Evolutionary conservation across 2,329 filamentous ascomycete genomes (phyloP).

Genomic region (Akanthomyces lecanii): DNA sequence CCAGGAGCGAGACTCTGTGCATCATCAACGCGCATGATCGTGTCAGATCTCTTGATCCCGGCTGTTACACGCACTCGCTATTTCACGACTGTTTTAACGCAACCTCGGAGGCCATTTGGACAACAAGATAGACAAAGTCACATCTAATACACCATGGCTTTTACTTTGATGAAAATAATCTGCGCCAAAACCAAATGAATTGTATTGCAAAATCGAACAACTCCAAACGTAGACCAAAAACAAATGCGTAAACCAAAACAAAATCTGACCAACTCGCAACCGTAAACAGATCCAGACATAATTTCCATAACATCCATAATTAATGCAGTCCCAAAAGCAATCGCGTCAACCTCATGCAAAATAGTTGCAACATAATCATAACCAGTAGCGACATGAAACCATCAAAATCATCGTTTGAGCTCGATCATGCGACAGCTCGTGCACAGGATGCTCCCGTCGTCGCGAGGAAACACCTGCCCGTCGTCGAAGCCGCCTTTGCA

Average conservation of each 20-base stretch:
- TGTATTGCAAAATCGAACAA: constrained; percentile 10
- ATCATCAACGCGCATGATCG: background rate
- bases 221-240: background rate
- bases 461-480: constrained; percentile 60
- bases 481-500: constrained; percentile 60
- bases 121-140: constrained; percentile 14
- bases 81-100: background rate
- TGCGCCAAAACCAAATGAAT: background rate
- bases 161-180: background rate
- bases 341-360: constrained; percentile 2
- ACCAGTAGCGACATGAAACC: background rate
- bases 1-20: background rate
- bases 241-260: background rate
- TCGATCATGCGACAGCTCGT: constrained; percentile 57
- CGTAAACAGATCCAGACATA: background rate
- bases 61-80: background rate
- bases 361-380: constrained; percentile 1
- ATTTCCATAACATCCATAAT: constrained; percentile 1
- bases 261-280: background rate
- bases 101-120: constrained; percentile 10
- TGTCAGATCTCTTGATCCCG: background rate
- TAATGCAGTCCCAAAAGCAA: background rate
- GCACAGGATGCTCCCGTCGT: constrained; percentile 52
- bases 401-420: constrained; percentile 45
- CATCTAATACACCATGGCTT: constrained; percentile 14